phyloP scores from a whole-genome alignment of 371 early-diverging fungal genomes.

The Mucor velutinosus region DNA sequence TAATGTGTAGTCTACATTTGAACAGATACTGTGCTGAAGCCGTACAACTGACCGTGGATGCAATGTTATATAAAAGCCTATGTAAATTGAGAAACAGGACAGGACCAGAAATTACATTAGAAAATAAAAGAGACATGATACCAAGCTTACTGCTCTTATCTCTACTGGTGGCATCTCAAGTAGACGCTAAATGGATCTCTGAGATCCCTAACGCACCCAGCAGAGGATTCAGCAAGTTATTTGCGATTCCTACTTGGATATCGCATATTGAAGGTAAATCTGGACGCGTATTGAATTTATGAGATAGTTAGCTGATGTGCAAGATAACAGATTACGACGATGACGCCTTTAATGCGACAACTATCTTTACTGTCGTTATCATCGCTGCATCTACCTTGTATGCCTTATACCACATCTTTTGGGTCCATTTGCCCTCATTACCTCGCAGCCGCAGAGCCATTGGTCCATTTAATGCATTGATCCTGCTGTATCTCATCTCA shows the following conservation, averaged over 20 bases:
- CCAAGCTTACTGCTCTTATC: background rate
- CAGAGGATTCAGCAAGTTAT: slow-evolving; percentile 24
- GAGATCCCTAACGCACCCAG: slow-evolving; percentile 21
- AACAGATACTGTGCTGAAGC: background rate
- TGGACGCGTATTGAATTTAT: background rate
- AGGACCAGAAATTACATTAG: background rate
- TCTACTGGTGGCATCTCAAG: background rate
- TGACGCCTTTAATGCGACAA: slow-evolving; percentile 25
- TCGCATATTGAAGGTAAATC: slow-evolving; percentile 26
- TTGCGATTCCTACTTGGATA: slow-evolving; percentile 33
- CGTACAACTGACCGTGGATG: background rate
- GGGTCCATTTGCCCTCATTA: slow-evolving; percentile 6
- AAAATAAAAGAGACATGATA: background rate
- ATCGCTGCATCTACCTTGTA: slow-evolving; percentile 18
- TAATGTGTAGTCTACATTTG: background rate
- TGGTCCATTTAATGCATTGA: slow-evolving; percentile 34
- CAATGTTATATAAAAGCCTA: background rate
- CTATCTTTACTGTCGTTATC: slow-evolving; percentile 23
- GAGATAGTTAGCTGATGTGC: background rate
- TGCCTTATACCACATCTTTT: slow-evolving; percentile 11
- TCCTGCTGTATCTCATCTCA: slow-evolving; percentile 40
- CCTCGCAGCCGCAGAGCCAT: slow-evolving; percentile 11
- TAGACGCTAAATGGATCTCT: slow-evolving; percentile 24
- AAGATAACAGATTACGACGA: slow-evolving; percentile 20
- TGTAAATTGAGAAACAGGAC: background rate